Conservation (phyloP, 139 green algal genomes). For the Micromonas commoda region DNA sequence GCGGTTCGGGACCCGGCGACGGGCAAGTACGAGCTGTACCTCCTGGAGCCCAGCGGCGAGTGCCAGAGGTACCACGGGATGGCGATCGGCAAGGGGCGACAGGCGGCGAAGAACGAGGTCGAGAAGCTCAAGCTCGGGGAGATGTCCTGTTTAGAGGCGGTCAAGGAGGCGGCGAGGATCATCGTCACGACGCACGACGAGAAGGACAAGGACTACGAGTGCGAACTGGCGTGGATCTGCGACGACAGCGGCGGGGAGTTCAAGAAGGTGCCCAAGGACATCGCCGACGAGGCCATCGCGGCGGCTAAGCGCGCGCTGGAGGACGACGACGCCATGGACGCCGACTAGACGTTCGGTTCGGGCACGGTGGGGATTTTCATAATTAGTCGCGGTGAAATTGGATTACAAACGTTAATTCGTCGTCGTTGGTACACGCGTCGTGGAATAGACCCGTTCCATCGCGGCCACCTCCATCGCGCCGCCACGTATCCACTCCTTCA, state of each 20-base stretch:
- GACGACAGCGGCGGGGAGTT: constrained; percentile 74
- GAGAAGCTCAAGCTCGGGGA: constrained; percentile 89
- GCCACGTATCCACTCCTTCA: too few relatives aligned
- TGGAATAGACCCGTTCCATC: too few relatives aligned
- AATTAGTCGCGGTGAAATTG: too few relatives aligned
- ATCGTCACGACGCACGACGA: constrained; percentile 91
- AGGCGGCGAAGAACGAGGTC: constrained; percentile 94
- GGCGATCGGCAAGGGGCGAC: constrained; percentile 91
- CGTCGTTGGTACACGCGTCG: too few relatives aligned
- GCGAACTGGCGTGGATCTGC: constrained; percentile 95
- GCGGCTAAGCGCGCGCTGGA: constrained; percentile 75
- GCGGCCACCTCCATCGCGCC: too few relatives aligned
- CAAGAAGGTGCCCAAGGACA: constrained; percentile 62
- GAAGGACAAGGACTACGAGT: constrained; percentile 91
- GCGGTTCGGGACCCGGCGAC: constrained; percentile 63
- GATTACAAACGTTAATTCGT: too few relatives aligned
- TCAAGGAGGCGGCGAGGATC: constrained; percentile 89
- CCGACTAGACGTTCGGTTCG: background rate
- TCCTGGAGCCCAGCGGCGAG: constrained; percentile 79
- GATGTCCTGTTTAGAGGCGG: constrained; percentile 77
- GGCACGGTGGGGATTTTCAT: too few relatives aligned
- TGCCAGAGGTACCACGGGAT: constrained; percentile 80
- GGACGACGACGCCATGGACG: constrained; percentile 49
- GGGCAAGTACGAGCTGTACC: constrained; percentile 65
- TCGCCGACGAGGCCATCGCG: constrained; percentile 60